Evolutionary conservation across 164 flowering plant species (phyloP), one percentile per base, ranked within the genome.

Genomic region (Tetracentron sinense): DNA sequence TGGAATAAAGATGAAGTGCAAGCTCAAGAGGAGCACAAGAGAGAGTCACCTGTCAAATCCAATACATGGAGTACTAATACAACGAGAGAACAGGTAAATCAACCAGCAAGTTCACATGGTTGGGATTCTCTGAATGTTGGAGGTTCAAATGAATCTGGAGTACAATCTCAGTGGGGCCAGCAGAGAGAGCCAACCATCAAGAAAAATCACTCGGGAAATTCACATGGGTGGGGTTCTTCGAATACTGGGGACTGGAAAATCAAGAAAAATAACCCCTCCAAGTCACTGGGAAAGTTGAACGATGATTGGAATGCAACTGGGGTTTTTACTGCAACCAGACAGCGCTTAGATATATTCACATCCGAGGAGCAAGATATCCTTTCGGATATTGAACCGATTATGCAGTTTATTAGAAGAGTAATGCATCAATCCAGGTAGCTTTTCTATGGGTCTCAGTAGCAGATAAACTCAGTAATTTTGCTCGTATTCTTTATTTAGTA

Each of bases 291-390:
- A 46, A 54, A 27, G 10, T 23, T 16, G 5, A 74, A 54, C 54
- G 77, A 71, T 54, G 77, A 79, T 64, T 60, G 77, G 23, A 61
- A 62, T 72, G 42, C 42, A 5, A 63, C 50, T 62, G 81, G 77
- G 15, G 11, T 65, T 42, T 71, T 73, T 19, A 85, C 89, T 35
- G 79, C 69, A 5, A 84, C 88, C 5, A 67, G 89, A 58, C 85
- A 79, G 57, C 71, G 92, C 4, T 33, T 84, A 54, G 97, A 89
- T 49, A 63, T 69, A 49, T 95, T 85, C 73, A 81, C 95, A 1
- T 63, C 79, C 1, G 98, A 92, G 48, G 98, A 92, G 69, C 86
- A 84, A 64, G 86, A 76, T 60, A 68, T 85, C 63, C 89, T 92
- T 55, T 54, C 75, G 2, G 84, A 79, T 26, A 69, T 86, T 54